A percentile compares a stretch with the other conserved stretches of the same genome.
phyloP scores from a whole-genome alignment of 2,329 filamentous ascomycete species.

The Orbilia brochopaga region DNA sequence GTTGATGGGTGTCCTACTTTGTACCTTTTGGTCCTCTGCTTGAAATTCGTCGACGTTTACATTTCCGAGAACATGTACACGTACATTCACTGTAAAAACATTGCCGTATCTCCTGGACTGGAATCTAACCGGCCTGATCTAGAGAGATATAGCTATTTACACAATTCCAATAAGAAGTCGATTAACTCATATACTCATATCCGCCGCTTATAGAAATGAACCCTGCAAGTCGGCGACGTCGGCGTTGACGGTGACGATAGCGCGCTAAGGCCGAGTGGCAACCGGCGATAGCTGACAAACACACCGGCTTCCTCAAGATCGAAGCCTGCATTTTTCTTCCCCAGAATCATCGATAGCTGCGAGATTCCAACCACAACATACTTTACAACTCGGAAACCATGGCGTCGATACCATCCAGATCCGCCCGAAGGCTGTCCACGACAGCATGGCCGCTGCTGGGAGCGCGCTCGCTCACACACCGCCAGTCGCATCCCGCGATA shows the following conservation, averaged over 20 bases:
- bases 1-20: constrained; percentile 36
- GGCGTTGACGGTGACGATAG: neutral
- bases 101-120: neutral
- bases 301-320: neutral
- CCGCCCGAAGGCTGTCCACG: constrained; percentile 31
- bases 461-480: constrained; percentile 11
- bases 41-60: constrained; percentile 1
- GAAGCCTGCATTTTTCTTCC: neutral
- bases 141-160: constrained; percentile 12
- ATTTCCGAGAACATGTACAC: constrained; percentile 16
- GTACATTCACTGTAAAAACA: constrained; percentile 32
- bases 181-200: neutral
- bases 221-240: neutral
- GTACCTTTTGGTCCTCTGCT: constrained; percentile 3
- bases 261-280: constrained; percentile 43
- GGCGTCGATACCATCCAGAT: constrained; percentile 43
- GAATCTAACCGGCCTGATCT: constrained; percentile 15
- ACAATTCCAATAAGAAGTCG: constrained; percentile 1
- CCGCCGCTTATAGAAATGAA: neutral
- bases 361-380: neutral
- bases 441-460: constrained; percentile 27
- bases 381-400: constrained; percentile 5
- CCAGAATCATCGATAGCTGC: neutral
- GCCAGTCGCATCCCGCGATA: constrained; percentile 6
- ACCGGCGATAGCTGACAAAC: constrained; percentile 20